Conservation (phyloP, 2,329 filamentous ascomycete genomes). For the Talaromyces sp. region DNA sequence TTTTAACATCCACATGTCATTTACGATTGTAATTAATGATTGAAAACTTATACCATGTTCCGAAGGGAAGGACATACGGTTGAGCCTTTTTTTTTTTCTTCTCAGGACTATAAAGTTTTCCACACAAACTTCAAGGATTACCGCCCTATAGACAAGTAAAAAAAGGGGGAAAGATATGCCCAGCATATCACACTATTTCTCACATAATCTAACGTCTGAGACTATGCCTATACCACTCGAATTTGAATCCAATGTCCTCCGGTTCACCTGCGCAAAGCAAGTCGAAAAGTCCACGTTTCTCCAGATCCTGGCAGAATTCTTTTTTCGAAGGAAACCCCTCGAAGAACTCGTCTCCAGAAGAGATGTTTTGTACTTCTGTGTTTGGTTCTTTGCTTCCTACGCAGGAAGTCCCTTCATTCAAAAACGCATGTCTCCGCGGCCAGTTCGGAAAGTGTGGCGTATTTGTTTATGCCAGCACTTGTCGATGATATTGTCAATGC, state of each 20-base stretch:
- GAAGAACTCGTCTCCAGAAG: conserved; percentile 12
- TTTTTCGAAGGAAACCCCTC: conserved; percentile 16
- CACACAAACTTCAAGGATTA: too few species aligned
- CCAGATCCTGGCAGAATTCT: conserved; percentile 20
- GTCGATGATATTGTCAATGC: conserved; percentile 20
- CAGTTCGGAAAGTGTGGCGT: conserved; percentile 16
- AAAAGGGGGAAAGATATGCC: too few species aligned
- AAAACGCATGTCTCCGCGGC: conserved; percentile 4
- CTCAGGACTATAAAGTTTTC: too few species aligned
- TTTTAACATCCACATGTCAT: too few species aligned
- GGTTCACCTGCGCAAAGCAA: conserved; percentile 20
- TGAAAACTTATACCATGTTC: too few species aligned
- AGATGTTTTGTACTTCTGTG: neutral
- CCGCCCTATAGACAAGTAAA: too few species aligned
- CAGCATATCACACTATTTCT: too few species aligned
- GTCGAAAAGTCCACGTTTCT: conserved; percentile 20
- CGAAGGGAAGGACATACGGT: too few species aligned
- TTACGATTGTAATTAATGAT: too few species aligned
- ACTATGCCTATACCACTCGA: neutral
- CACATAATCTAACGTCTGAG: too few species aligned
- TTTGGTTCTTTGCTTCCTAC: neutral
- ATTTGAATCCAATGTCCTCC: conserved; percentile 8
- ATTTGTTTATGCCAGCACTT: conserved; percentile 20
- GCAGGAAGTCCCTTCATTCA: neutral
- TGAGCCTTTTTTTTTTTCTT: too few species aligned